Conservation (phyloP, 495 filamentous ascomycete genomes). For the Lepidopterella palustris region DNA sequence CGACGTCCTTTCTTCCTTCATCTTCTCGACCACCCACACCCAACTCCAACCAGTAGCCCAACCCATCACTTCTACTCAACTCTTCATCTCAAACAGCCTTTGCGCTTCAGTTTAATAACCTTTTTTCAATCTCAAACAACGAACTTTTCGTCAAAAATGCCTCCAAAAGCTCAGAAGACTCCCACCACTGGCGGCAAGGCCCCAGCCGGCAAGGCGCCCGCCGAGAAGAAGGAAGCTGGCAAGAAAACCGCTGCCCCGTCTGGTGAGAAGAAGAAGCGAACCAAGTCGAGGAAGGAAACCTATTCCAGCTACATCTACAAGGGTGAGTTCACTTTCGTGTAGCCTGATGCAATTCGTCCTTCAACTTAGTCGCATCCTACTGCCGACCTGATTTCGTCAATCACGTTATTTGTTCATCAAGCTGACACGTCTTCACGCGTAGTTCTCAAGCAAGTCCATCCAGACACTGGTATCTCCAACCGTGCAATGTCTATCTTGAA, state of each 20-base stretch:
- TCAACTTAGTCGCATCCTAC: background rate
- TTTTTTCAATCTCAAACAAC: slow-evolving; percentile 15
- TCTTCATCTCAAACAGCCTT: background rate
- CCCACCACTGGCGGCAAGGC: slow-evolving; percentile 95
- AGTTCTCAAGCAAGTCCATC: slow-evolving; percentile 99
- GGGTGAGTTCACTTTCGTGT: slow-evolving; percentile 60
- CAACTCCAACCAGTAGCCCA: background rate
- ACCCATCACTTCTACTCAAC: background rate
- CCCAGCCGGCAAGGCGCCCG: slow-evolving; percentile 79
- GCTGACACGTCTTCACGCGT: slow-evolving; percentile 40
- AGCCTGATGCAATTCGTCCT: slow-evolving; percentile 13
- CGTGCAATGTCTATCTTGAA: slow-evolving; percentile 99
- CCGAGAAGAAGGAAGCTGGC: slow-evolving; percentile 99
- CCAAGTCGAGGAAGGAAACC: slow-evolving; percentile 99
- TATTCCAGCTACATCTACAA: slow-evolving; percentile 99
- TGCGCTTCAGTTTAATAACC: slow-evolving; percentile 1
- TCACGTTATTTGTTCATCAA: slow-evolving; percentile 7
- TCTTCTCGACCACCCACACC: slow-evolving; percentile 14
- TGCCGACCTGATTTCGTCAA: slow-evolving; percentile 8
- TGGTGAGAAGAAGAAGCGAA: slow-evolving; percentile 99
- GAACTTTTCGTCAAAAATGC: slow-evolving; percentile 56
- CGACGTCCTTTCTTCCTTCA: slow-evolving; percentile 23
- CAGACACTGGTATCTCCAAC: slow-evolving; percentile 99
- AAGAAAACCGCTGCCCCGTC: slow-evolving; percentile 93
- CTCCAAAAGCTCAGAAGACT: slow-evolving; percentile 97